A percentile compares a stretch with the other conserved stretches of the same genome.
Conservation (phyloP, 2,329 filamentous ascomycete genomes). For the Onygenales sp. region DNA sequence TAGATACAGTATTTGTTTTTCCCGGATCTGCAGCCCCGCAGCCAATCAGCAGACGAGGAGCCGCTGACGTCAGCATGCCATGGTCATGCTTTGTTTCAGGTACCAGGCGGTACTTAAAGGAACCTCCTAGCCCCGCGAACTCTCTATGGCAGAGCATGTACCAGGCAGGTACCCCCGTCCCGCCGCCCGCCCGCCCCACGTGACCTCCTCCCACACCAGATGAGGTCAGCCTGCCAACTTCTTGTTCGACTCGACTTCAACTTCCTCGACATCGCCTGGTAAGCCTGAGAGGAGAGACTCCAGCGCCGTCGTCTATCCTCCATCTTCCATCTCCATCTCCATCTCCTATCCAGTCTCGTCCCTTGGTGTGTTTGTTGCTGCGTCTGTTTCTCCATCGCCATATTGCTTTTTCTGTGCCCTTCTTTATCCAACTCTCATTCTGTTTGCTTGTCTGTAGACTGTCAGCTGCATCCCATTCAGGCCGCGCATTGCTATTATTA, state of each 20-base stretch:
- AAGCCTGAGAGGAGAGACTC: no score
- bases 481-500: no score
- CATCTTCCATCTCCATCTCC: background rate
- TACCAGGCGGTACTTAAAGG: background rate
- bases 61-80: background rate
- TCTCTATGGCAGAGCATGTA: background rate
- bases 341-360: background rate
- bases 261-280: no score
- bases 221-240: background rate
- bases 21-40: background rate
- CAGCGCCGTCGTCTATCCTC: background rate
- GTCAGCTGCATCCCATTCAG: no score
- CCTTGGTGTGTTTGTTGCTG: background rate
- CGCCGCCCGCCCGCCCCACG: background rate
- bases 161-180: background rate
- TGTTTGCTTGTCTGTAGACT: no score
- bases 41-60: background rate
- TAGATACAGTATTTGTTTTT: background rate
- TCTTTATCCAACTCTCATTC: no score
- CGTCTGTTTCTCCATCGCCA: background rate
- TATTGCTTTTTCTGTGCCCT: background rate
- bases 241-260: background rate
- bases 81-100: background rate
- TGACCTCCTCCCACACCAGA: background rate
- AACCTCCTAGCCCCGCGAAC: background rate